Evolutionary conservation across 1,284 basidiomycete genomes (phyloP), one percentile per base, ranked within the genome.

Genomic region (Ganoderma resinaceum): DNA sequence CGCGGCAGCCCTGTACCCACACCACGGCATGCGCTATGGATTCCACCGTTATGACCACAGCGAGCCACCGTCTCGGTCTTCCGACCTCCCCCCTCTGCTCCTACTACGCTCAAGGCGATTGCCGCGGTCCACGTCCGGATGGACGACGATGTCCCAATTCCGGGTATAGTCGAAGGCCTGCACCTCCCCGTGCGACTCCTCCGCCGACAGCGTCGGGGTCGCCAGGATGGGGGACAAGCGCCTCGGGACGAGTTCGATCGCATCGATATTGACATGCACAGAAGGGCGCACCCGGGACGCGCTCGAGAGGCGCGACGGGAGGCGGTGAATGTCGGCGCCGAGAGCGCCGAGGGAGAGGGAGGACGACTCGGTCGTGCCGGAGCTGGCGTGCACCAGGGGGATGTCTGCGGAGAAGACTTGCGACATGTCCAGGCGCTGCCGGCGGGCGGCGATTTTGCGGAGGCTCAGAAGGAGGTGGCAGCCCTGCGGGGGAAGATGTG

Each of bases 401-500:
- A 63, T 62, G 5, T 66, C 58, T 9, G 57, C 49, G 29, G 67
- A 71, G 42, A 69, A 18, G 23, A 63, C 58, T 20, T 58, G 35
- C 11, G 66, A 57, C 29, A 68, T 40, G 40, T 69, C 70, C 49
- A 68, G 61, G 9, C 61, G 65, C 38, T 69, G 63, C 35, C 68
- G 67, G 40, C 59, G 63, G 20, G 67, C 69, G 18, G 68, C 72
- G n/a, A 65, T 60, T 31, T 62, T 69, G 60, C 72, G 72, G 2
- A 73, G 61, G 60, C 72, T 69, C 18, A 73, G 60, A 6, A 73
- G 65, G 9, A 73, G 63, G 29, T 73, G 69, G 49, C 67, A 71
- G 14, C 72, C 72, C 72, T 73, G 35, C 9, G 20, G 14, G 23
- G 1, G 42, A 29, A 11, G 18, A 14, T 7, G 20, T 7, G 11